phyloP scores from a whole-genome alignment of 2,329 filamentous ascomycete species.

The Sporothrix sp. region DNA sequence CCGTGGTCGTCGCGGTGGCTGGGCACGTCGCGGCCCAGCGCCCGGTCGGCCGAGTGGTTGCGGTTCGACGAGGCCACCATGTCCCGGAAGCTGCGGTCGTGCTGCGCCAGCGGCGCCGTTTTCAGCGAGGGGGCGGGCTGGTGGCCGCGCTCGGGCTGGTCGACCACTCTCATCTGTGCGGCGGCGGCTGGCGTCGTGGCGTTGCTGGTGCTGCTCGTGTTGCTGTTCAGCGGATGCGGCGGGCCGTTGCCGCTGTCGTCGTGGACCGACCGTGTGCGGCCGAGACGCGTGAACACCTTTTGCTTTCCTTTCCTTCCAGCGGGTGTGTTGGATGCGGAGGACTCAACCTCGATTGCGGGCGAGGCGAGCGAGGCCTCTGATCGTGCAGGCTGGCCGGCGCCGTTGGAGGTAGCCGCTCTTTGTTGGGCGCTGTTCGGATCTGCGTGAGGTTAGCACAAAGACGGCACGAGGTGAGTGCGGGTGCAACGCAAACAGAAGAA shows the following conservation, averaged over 20 bases:
- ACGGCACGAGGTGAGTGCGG: slow-evolving; percentile 8
- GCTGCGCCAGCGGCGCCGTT: slow-evolving; percentile 51
- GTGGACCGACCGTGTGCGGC: slow-evolving; percentile 42
- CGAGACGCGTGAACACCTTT: slow-evolving; percentile 45
- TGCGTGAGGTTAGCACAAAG: slow-evolving; percentile 18
- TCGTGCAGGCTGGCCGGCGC: slow-evolving; percentile 34
- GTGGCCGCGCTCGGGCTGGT: slow-evolving; percentile 30
- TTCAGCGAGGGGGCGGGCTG: slow-evolving; percentile 37
- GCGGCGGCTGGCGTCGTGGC: slow-evolving; percentile 7
- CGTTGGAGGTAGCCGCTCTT: slow-evolving; percentile 23
- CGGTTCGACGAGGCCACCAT: slow-evolving; percentile 56
- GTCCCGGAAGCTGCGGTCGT: slow-evolving; percentile 58
- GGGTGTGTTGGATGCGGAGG: background rate
- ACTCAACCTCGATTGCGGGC: slow-evolving; percentile 19
- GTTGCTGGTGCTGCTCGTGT: background rate
- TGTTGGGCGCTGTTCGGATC: slow-evolving; percentile 20
- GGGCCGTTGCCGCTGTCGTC: slow-evolving; percentile 28
- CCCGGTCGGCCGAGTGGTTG: slow-evolving; percentile 65
- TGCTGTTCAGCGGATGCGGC: slow-evolving; percentile 11
- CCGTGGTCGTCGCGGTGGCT: slow-evolving; percentile 29
- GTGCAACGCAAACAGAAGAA: background rate
- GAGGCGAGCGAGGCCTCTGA: slow-evolving; percentile 45
- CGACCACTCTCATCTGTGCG: slow-evolving; percentile 14
- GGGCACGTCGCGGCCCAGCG: slow-evolving; percentile 34
- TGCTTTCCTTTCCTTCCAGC: slow-evolving; percentile 40